Evolutionary conservation across 306 rosid genomes (phyloP).

Genomic region (Pterocarpus macrocarpus): DNA sequence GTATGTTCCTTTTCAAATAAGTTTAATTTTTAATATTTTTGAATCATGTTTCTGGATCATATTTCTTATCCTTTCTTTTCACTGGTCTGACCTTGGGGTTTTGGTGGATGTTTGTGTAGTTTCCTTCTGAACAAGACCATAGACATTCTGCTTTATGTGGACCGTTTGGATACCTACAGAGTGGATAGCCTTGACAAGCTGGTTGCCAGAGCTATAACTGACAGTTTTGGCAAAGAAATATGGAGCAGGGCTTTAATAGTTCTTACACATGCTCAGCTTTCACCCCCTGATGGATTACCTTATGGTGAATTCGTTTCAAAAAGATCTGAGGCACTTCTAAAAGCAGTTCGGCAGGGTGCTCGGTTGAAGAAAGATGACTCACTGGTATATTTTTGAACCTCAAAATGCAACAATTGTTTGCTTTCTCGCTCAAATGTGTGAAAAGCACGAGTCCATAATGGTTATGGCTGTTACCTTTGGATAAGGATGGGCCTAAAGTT

Average conservation of each 20-base stretch:
- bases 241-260: conserved; percentile 90
- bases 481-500: not conserved
- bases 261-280: conserved; percentile 91
- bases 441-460: not conserved
- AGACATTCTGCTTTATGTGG: conserved; percentile 92
- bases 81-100: conserved; percentile 9
- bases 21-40: not conserved
- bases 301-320: conserved; percentile 82
- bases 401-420: not conserved
- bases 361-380: conserved; percentile 65
- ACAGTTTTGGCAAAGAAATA: conserved; percentile 85
- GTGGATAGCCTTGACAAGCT: conserved; percentile 93
- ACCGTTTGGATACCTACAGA: conserved; percentile 91
- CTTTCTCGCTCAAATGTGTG: not conserved
- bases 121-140: conserved; percentile 95
- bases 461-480: not conserved
- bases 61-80: not conserved
- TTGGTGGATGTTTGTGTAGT: conserved; percentile 58
- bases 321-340: conserved; percentile 89
- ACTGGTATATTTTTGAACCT: conserved; percentile 48
- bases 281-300: conserved; percentile 93
- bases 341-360: conserved; percentile 68
- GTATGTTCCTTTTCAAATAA: conserved; percentile 42
- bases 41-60: not conserved
- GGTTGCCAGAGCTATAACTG: conserved; percentile 79